Evolutionary conservation across 78 protist genomes (phyloP), one percentile per base, ranked within the genome.

Genomic region (Pelomyxa schiedti): DNA sequence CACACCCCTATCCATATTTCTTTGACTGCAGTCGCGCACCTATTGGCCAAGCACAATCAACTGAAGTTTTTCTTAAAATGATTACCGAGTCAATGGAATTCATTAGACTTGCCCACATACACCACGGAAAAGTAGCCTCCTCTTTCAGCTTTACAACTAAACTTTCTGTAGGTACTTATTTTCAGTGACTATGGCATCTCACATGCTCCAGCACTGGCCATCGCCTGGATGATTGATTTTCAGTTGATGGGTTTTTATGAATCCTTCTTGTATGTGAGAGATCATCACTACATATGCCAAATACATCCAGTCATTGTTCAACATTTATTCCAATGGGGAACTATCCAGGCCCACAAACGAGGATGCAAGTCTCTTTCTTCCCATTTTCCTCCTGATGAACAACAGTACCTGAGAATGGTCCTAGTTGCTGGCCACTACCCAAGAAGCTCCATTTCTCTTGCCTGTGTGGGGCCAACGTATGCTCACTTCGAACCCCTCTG

Each of bases 321-420:
- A 41, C 86, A 81, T 42, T 24, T 81, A 1, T 81, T 79, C 71
- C 75, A 80, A 22, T 81, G 86, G 86, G 86, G 86, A 22, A 72
- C 68, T 71, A 82, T 74, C 32, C 66, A 82, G 42, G n/a, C 82
- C 39, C 75, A 72, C n/a, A 69, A 53, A 37, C 78, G 78, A n/a
- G 79, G 88, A 36, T 29, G 72, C 7, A 75, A 24, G 32, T 24
- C 58, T 47, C 58, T 47, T 16, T 47, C 58, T 16, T 47, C 58
- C 16, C 32, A 16, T 16, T 16, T 16, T 16, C 58, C 32, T 16
- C 32, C 58, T 47, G 16, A 47, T 16, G 16, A 24, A 47, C 78
- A 1, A 79, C 76, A 43, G 81, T 1, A 83, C 79, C 8, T 75
- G 82, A 8, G 32, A 36, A n/a, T 74, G 75, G 30, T 30, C 37